These are phyloP conservation scores for Roridomyces roridus DNA, from an alignment of 768 basidiomycete species.

Conservation along the genomic window DNA sequence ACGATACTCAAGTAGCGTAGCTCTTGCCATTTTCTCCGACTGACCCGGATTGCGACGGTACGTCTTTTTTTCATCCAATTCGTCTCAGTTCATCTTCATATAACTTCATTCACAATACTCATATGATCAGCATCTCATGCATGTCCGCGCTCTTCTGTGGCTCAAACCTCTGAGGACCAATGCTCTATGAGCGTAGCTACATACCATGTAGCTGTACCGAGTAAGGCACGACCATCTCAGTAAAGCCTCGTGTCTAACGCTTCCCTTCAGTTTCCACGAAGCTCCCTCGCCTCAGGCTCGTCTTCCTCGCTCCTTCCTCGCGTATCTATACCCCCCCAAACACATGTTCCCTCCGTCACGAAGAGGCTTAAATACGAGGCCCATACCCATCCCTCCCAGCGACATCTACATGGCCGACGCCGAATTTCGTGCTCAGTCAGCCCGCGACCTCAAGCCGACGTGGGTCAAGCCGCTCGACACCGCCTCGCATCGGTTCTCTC, in stretches of 20 bases:
- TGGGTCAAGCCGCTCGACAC: slow-evolving; percentile 11
- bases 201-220: not conserved
- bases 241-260: not conserved
- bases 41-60: no score
- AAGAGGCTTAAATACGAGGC: not conserved
- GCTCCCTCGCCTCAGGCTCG: no score
- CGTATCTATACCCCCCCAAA: not conserved
- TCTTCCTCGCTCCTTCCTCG: slow-evolving; percentile 10
- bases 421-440: slow-evolving; percentile 2
- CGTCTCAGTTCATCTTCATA: no score
- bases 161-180: no score
- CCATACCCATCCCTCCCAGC: not conserved
- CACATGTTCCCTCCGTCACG: slow-evolving; percentile 12
- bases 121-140: no score
- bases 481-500: slow-evolving; percentile 14
- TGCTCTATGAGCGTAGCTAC: not conserved
- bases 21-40: no score
- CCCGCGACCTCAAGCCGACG: slow-evolving; percentile 5
- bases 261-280: not conserved
- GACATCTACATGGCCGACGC: slow-evolving; percentile 12
- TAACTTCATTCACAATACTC: no score
- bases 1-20: no score
- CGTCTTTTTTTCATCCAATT: no score
- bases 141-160: no score
- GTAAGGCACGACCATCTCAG: slow-evolving; percentile 9